These are phyloP conservation scores for Neocatenulostroma microsporum DNA, from an alignment of 2,329 filamentous ascomycete species.

Conservation along the genomic window DNA sequence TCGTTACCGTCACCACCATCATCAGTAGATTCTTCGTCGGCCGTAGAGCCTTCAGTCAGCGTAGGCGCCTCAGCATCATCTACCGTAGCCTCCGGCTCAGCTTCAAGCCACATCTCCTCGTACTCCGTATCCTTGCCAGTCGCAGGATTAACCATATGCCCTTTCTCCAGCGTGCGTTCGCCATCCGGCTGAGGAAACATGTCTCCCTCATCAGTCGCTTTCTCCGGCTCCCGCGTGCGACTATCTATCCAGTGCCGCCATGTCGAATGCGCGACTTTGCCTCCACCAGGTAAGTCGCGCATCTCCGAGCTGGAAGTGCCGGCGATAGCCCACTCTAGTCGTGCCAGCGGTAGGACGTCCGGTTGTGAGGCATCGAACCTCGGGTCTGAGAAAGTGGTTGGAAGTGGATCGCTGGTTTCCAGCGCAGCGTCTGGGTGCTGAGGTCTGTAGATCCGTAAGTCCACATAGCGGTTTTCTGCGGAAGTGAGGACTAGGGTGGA, in stretches of 20 bases:
- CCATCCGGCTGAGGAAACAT: conserved; percentile 42
- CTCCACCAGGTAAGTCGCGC: conserved; percentile 3
- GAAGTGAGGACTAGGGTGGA: conserved; percentile 59
- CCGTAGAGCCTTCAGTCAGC: not conserved
- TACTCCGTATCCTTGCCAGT: conserved; percentile 49
- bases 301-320: conserved; percentile 41
- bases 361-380: too few species aligned
- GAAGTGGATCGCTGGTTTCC: too few species aligned
- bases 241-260: conserved; percentile 58
- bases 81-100: conserved; percentile 21
- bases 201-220: conserved; percentile 48
- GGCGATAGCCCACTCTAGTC: conserved; percentile 60
- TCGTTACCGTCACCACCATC: conserved; percentile 11
- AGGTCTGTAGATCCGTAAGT: conserved; percentile 54
- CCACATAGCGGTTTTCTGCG: conserved; percentile 51
- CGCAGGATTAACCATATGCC: conserved; percentile 52
- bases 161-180: conserved; percentile 45
- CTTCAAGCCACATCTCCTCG: conserved; percentile 37
- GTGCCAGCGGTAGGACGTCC: conserved; percentile 23
- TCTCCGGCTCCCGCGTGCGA: conserved; percentile 33
- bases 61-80: not conserved
- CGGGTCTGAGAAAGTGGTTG: too few species aligned
- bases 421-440: too few species aligned
- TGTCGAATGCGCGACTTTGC: conserved; percentile 24
- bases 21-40: too few species aligned